Conservation (phyloP, 768 basidiomycete species). For the Boletus pseudo-olivaceus region DNA sequence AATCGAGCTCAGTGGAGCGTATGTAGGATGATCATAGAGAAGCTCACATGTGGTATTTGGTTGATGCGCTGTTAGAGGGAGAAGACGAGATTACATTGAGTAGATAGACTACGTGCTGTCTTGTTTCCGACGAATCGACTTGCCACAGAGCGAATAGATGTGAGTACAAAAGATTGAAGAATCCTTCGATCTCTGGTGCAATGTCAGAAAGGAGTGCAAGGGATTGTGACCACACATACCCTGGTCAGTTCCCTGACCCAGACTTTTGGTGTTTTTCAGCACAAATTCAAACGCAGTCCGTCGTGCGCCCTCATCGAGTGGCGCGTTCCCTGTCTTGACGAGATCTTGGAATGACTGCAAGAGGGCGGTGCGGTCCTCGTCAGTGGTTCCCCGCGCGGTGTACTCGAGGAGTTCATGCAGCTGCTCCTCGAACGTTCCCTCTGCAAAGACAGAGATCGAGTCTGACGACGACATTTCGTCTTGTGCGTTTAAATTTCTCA, state of each 20-base stretch:
- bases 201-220: slow-evolving; percentile 2
- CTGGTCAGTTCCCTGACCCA: slow-evolving; percentile 77
- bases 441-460: slow-evolving; percentile 80
- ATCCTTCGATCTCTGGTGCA: slow-evolving; percentile 72
- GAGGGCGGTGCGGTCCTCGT: slow-evolving; percentile 62
- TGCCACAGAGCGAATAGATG: slow-evolving; percentile 65
- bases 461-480: slow-evolving; percentile 65
- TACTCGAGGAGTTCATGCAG: slow-evolving; percentile 78
- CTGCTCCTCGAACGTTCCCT: slow-evolving; percentile 87
- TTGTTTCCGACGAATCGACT: slow-evolving; percentile 52
- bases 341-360: slow-evolving; percentile 65
- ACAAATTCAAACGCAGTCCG: slow-evolving; percentile 58
- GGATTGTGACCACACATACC: slow-evolving; percentile 41
- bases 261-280: slow-evolving; percentile 55
- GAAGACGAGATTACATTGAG: slow-evolving; percentile 55
- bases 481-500: slow-evolving; percentile 7
- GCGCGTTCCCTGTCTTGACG: slow-evolving; percentile 48
- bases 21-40: neutral
- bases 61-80: slow-evolving; percentile 46
- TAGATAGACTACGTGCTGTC: slow-evolving; percentile 46
- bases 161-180: slow-evolving; percentile 79
- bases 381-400: slow-evolving; percentile 59
- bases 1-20: slow-evolving; percentile 7
- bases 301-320: slow-evolving; percentile 52
- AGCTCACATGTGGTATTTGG: slow-evolving; percentile 73